These are phyloP conservation scores for Clarireedia sp. DNA, from an alignment of 2,329 filamentous ascomycete genomes.

Conservation along the genomic window DNA sequence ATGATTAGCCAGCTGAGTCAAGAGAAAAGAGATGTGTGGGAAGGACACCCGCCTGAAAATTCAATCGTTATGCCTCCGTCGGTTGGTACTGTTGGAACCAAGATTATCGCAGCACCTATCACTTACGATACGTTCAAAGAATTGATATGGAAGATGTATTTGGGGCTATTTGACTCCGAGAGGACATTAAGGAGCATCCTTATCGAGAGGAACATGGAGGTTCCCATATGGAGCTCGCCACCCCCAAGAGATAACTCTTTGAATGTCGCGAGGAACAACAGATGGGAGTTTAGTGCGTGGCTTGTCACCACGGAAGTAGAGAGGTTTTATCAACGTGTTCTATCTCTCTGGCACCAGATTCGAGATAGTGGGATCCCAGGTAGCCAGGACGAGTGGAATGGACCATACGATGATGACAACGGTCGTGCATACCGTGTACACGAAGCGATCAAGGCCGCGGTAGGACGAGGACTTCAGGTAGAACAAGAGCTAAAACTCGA, in stretches of 20 bases:
- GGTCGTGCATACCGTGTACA: conserved; percentile 6
- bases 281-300: not conserved
- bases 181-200: not conserved
- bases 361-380: not conserved
- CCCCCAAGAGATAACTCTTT: not conserved
- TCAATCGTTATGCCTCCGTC: not conserved
- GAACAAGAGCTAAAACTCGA: not conserved
- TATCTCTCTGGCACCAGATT: not conserved
- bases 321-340: not conserved
- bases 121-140: conserved; percentile 1
- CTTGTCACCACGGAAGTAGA: not conserved
- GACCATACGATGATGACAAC: conserved; percentile 5
- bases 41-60: not conserved
- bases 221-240: not conserved
- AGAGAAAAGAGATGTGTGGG: not conserved
- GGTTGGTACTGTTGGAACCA: not conserved
- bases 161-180: conserved; percentile 6
- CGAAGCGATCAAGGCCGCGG: not conserved
- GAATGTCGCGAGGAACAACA: not conserved
- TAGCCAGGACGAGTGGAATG: conserved; percentile 2
- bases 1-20: conserved; percentile 6
- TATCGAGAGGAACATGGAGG: not conserved
- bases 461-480: not conserved
- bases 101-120: not conserved
- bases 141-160: conserved; percentile 2